phyloP scores from a whole-genome alignment of 306 rosid species.

The Carpinus viminea region DNA sequence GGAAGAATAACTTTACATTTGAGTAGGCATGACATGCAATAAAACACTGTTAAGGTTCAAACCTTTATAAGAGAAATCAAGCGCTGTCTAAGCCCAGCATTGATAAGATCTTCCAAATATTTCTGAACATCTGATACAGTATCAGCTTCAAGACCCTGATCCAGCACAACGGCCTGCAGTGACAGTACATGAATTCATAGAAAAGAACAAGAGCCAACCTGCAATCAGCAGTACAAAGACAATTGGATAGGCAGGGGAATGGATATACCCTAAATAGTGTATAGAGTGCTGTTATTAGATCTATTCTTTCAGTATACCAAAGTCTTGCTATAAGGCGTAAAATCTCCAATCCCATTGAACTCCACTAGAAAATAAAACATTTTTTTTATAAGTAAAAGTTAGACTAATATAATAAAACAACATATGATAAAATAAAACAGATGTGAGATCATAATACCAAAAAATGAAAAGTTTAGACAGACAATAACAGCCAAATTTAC shows the following conservation, averaged over 20 bases:
- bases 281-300: conserved; percentile 79
- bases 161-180: conserved; percentile 90
- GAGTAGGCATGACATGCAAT: background rate
- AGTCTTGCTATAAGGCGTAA: conserved; percentile 85
- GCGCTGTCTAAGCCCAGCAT: conserved; percentile 75
- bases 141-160: conserved; percentile 85
- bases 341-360: conserved; percentile 80
- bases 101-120: conserved; percentile 80
- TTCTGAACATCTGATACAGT: conserved; percentile 73
- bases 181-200: conserved; percentile 21
- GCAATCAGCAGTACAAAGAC: conserved; percentile 17
- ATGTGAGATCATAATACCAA: background rate
- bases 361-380: conserved; percentile 57
- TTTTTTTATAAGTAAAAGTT: too few relatives aligned
- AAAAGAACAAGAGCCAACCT: conserved; percentile 8
- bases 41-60: conserved; percentile 17
- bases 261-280: conserved; percentile 75
- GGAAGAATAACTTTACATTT: background rate
- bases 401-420: background rate
- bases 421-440: background rate
- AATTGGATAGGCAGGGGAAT: conserved; percentile 15
- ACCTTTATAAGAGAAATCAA: conserved; percentile 90
- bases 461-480: background rate
- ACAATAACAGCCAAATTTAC: conserved; percentile 40
- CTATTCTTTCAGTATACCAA: conserved; percentile 95